Conservation (phyloP, 257 asterid genomes). For the Solanum virginianum region DNA sequence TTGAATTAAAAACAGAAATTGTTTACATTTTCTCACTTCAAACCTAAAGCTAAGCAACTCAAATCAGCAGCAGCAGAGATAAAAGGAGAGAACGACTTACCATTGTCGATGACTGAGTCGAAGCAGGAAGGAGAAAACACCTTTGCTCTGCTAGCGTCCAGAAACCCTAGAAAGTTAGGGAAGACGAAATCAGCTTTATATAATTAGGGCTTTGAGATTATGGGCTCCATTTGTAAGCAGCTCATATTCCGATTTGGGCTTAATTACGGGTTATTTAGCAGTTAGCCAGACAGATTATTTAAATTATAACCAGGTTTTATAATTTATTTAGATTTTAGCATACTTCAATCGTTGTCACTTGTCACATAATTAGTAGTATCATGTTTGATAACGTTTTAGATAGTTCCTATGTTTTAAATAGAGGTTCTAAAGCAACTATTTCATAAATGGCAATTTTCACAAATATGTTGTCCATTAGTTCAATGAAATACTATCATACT, state of each 20-base stretch:
- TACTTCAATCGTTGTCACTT: too few species aligned
- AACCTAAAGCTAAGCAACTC: background rate
- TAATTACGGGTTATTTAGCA: background rate
- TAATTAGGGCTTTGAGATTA: background rate
- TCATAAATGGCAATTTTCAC: background rate
- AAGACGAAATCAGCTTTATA: background rate
- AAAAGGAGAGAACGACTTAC: background rate
- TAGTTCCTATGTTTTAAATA: too few species aligned
- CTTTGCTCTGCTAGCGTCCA: background rate
- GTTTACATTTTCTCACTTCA: background rate
- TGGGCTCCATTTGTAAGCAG: background rate
- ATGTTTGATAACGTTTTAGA: too few species aligned
- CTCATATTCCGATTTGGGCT: background rate
- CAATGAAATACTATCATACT: background rate
- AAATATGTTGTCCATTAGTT: background rate
- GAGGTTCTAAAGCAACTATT: background rate
- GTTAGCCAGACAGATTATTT: background rate
- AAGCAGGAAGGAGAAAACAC: background rate
- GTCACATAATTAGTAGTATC: too few species aligned
- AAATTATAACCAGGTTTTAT: background rate
- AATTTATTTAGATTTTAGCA: background rate
- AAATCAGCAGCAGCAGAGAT: background rate
- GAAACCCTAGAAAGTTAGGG: background rate
- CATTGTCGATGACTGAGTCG: background rate
- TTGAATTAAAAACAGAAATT: background rate